Base-by-base conservation (phyloP, 2,329 filamentous ascomycete genomes). In the Aspergillus alliaceus region DNA sequence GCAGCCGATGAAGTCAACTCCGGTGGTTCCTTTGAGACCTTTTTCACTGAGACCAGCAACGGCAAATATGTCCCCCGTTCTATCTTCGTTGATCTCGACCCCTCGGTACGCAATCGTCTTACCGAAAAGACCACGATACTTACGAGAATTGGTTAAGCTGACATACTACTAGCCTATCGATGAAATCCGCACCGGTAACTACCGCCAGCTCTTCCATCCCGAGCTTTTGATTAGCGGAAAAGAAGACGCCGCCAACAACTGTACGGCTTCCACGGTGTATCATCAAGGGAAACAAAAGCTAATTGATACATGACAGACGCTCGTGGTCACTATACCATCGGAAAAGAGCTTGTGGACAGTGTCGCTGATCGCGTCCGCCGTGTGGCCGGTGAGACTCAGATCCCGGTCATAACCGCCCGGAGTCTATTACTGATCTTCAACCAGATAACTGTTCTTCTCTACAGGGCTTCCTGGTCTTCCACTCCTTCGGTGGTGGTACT, bases 231-330 rank as follows among this genome's bases (percentile, higher is more conserved):
- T 88, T 66, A 87, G 83, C 70, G 86, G 86, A 66, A 88, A 88
- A 75, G 86, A 88, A 71, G 86, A 88, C 76, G 86, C 86, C 58
- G 85, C 86, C 66, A 88, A 88, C 73, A 88, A 88, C 76, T 88
- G 82, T 84, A 74, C 53, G 78, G n/a, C 59, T 18, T 20, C 14
- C 4, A 11, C 24, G 9, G 9, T 18, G 9, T 22, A 39, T 5
- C 4, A 37, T 34, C 39, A 29, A 29, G 50, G 51, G 29, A 34
- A 27, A 39, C 18, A 24, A 37, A 49, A 37, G 49, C 64, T 68
- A 60, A 70, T 24, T n/a, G 37, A 40, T 46, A 12, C 15, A 14
- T 31, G n/a, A 32, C 50, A 84, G 82, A 88, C 77, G 86, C 86
- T 62, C 82, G 86, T 75, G 86, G 86, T 59, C 86, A 88, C 75